Conservation (phyloP, 2,329 filamentous ascomycete species). For the Didymella segeticola region DNA sequence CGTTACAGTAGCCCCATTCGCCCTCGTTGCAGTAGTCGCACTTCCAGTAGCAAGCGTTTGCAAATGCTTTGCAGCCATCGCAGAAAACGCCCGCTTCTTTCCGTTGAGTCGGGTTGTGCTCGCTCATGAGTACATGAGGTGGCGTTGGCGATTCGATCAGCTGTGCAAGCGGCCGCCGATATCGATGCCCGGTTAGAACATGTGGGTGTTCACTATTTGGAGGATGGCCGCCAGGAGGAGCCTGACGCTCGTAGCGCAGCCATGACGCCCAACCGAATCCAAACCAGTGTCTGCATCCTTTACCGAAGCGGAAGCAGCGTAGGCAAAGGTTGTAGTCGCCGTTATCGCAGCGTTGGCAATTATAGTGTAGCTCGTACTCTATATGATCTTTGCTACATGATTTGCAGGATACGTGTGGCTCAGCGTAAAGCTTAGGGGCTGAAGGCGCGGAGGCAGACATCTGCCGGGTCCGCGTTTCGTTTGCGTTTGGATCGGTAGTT, state of each 20-base stretch:
- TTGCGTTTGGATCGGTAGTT: slow-evolving; percentile 36
- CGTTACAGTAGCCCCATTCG: slow-evolving; percentile 93
- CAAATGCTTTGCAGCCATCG: slow-evolving; percentile 72
- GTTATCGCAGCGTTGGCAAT: slow-evolving; percentile 72
- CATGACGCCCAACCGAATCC: slow-evolving; percentile 81
- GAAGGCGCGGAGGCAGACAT: slow-evolving; percentile 20
- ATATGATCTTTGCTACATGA: slow-evolving; percentile 75
- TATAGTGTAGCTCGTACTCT: slow-evolving; percentile 86
- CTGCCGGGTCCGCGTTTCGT: slow-evolving; percentile 26
- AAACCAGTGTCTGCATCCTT: slow-evolving; percentile 85
- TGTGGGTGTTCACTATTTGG: slow-evolving; percentile 58
- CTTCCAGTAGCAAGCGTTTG: slow-evolving; percentile 88
- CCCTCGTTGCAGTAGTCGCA: slow-evolving; percentile 88
- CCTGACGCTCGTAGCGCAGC: slow-evolving; percentile 64
- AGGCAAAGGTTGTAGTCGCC: slow-evolving; percentile 82
- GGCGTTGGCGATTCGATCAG: slow-evolving; percentile 31
- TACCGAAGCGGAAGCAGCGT: slow-evolving; percentile 76
- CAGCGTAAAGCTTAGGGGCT: slow-evolving; percentile 59
- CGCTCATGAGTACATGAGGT: slow-evolving; percentile 56
- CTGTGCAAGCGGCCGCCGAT: slow-evolving; percentile 40
- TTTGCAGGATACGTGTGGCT: slow-evolving; percentile 77
- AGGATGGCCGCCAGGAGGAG: slow-evolving; percentile 51
- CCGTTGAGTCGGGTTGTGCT: slow-evolving; percentile 70
- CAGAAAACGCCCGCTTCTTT: slow-evolving; percentile 86
- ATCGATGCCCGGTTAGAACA: slow-evolving; percentile 57